phyloP scores from a whole-genome alignment of 305 asterid genomes.

The Fraxinus ornus region DNA sequence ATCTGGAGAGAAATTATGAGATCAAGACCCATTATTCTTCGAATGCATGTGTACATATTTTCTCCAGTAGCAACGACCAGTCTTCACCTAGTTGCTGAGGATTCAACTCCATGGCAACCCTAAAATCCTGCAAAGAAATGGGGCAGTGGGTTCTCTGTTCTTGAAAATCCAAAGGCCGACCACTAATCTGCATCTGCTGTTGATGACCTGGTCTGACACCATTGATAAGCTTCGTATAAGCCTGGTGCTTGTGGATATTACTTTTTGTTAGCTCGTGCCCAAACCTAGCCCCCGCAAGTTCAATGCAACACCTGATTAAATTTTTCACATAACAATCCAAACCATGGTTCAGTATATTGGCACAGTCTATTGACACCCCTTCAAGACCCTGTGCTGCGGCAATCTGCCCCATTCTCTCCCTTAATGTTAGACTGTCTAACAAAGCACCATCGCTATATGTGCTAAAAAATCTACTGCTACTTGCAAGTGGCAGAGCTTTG shows the following conservation, averaged over 20 bases:
- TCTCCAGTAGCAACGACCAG: constrained; percentile 87
- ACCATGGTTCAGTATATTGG: constrained; percentile 56
- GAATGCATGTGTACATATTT: constrained; percentile 57
- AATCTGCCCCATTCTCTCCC: constrained; percentile 62
- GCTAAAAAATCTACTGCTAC: constrained; percentile 44
- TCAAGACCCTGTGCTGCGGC: constrained; percentile 55
- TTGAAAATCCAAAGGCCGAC: constrained; percentile 39
- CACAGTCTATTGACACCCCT: constrained; percentile 58
- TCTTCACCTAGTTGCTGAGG: constrained; percentile 86
- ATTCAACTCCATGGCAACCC: constrained; percentile 85
- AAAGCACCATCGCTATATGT: constrained; percentile 36
- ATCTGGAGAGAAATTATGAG: constrained; percentile 29
- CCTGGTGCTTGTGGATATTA: constrained; percentile 39
- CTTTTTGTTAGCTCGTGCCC: constrained; percentile 40
- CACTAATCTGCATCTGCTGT: constrained; percentile 42
- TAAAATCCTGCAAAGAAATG: constrained; percentile 70
- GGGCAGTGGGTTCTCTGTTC: constrained; percentile 38
- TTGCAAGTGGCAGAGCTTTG: constrained; percentile 43
- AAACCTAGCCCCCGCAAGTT: constrained; percentile 44
- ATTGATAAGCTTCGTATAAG: constrained; percentile 49
- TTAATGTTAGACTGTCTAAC: constrained; percentile 50
- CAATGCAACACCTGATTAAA: constrained; percentile 51
- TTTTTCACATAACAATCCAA: constrained; percentile 58
- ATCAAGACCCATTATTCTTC: constrained; percentile 50
- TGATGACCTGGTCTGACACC: constrained; percentile 63